Base-by-base conservation (phyloP, 73 alveolate species). In the Paramecium biaurelia region DNA sequence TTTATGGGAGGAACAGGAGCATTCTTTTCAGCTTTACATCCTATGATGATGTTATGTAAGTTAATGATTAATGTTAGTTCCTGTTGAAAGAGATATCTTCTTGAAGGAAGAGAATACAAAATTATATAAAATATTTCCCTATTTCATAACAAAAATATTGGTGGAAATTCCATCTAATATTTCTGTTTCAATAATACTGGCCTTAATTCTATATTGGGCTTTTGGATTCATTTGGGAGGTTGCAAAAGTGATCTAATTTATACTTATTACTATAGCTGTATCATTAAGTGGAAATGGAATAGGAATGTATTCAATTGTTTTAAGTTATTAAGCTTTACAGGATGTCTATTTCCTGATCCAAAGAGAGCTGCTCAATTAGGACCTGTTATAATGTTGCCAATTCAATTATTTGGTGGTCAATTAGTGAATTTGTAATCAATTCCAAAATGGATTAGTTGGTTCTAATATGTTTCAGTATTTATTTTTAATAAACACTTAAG, bases 61-160 rank as follows among this genome's bases (percentile, higher is more conserved):
- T 34, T 6, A 0, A 34, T 34, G 18, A 34, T 37, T 15, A 12
- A 74, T n/a, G 7, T 23, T 56, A 53, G 76, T 86, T 59, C 93
- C 93, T 26, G 74, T 59, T 18, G 93, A 86, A 45, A 86, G 93
- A 63, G 59, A 86, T 30, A 76, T 86, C n/a, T 86, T 86, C 35
- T 86, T 86, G 18, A 86, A 76, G 30, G 93, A 86, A 37, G 93
- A 86, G 23, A 86, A 86, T 37, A 26, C 93, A 12, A 86, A 86
- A 59, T 32, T 86, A 21, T 86, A 86, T 63, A 86, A 86, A 59
- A 59, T 63, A 23, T 15, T 12, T 12, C 86, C 93, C 9, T 86
- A 86, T 34, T 86, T 86, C 18, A 32, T 86, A 28, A 37, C 85
- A 1, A 86, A 86, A 23, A 28, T 86, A 2, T 4, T 70, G 10